Base-by-base conservation (phyloP, 768 basidiomycete species). In the Obba rivulosa region DNA sequence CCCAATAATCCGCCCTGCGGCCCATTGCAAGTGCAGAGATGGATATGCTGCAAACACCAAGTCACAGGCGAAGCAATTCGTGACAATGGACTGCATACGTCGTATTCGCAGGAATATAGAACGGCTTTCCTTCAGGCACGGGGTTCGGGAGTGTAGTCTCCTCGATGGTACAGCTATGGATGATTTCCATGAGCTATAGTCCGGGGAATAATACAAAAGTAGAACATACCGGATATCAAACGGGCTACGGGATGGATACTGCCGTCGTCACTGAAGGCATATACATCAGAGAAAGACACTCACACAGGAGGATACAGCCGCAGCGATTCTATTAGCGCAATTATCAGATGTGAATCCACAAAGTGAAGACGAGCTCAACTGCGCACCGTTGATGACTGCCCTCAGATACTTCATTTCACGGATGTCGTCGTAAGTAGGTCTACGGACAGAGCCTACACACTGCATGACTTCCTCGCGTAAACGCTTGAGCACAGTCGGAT, bases 1-100 rank as follows among this genome's bases (percentile, higher is more conserved):
- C 79, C 80, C 79, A 81, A 4, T 79, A 67, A 47, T 78, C 77
- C 34, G 64, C 69, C 20, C 78, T 67, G 16, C 66, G 64, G 43
- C 70, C 67, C 55, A 68, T 56, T 38, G 64, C 44, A 50, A 64
- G 60, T 4, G 64, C 59, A 4, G 63, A 55, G 28, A 38, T 5
- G 3, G 43, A 45, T 11, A 20, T 14, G 45, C 62, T 66, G 18
- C 45, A 52, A 35, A 57, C 16, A 11, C 59, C 64, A 13, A 13
- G 5, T 11, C 39, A 24, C 16, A 68, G 60, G 39, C 72, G 69
- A n/a, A 10, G 17, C 23, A 2, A 16, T 13, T 2, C 0, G 13
- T 18, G 1, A 3, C 10, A 34, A 25, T 37, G 9, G 34, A 17
- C 3, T 69, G 70, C 51, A 64, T 52, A 59, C 75, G 48, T 28